Percentiles rank a stretch among this genome's conserved stretches.
phyloP scores from a whole-genome alignment of 2,329 filamentous ascomycete species.

The Talaromyces sp. region DNA sequence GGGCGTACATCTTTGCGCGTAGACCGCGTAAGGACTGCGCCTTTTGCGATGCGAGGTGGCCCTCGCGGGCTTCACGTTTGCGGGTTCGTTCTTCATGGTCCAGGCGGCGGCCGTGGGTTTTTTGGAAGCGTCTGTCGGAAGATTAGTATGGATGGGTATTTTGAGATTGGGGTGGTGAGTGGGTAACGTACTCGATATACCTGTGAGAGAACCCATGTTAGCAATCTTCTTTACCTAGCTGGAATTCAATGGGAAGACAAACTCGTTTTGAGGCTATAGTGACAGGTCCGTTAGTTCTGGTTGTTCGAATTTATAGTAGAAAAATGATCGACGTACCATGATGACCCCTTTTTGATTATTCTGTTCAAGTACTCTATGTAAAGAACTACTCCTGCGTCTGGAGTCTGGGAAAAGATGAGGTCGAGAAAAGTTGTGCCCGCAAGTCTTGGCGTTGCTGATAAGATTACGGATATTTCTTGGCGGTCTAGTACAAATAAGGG shows the following conservation, averaged over 20 bases:
- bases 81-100: constrained; percentile 85
- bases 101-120: constrained; percentile 39
- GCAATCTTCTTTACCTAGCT: neutral
- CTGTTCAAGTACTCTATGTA: no score
- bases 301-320: neutral
- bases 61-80: constrained; percentile 82
- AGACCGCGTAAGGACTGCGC: constrained; percentile 91
- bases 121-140: constrained; percentile 15
- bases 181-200: constrained; percentile 72
- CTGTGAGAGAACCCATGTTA: constrained; percentile 20
- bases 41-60: constrained; percentile 80
- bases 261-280: constrained; percentile 7
- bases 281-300: neutral
- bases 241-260: neutral
- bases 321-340: neutral
- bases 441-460: constrained; percentile 11
- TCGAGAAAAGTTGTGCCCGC: constrained; percentile 14
- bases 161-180: constrained; percentile 43
- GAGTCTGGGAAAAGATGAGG: neutral
- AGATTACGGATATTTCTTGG: neutral
- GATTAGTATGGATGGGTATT: constrained; percentile 24
- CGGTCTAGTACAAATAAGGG: neutral
- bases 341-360: neutral
- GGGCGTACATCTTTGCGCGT: constrained; percentile 84
- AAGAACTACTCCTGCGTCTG: no score